Evolutionary conservation across 2,329 filamentous ascomycete genomes (phyloP), one percentile per base, ranked within the genome.

Genomic region (Aspergillus texensis): DNA sequence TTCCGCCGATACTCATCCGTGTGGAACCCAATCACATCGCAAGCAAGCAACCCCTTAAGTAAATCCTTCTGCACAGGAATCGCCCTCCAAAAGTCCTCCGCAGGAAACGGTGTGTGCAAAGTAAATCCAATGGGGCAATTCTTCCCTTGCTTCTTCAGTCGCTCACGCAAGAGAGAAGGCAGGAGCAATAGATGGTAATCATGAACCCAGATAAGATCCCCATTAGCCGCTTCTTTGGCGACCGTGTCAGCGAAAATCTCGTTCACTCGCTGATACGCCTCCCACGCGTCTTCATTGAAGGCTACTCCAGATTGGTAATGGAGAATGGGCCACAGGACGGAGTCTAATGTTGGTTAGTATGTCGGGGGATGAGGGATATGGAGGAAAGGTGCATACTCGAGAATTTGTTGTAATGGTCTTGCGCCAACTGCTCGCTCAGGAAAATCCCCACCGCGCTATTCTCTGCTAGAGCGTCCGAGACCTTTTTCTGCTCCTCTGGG

Each of bases 131-230:
- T 94, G 80, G 94, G 94, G 77, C 96, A 89, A 66, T 92, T 91
- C 81, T 93, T 93, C 30, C 70, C 82, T 88, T 90, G 65, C 83
- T 85, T 71, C 85, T 80, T 67, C 86, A 91, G 92, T 86, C 75
- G 67, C 11, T 96, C 89, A 65, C 94, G 90, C 65, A 97, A 85
- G 89, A 97, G 93, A 74, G 91, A 86, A 16, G 94, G 94, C 24
- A 97, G 85, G n/a, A 97, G 88, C 91, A 97, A 96, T 64, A 97
- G 84, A 78, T 97, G 94, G 81, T 97, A 97, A 80, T 97, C 94
- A 79, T 97, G 94, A 3, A 97, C 91, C 94, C 94, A 97, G 71
- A 97, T 91, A 69, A 96, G 81, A 77, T 96, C 93, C 62, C 92
- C 93, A 72, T 95, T 91, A 73, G 92, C 86, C 6, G 96, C 90